Conservation (phyloP, 1,139 yeast species). For the Saccharomyces hybrid region DNA sequence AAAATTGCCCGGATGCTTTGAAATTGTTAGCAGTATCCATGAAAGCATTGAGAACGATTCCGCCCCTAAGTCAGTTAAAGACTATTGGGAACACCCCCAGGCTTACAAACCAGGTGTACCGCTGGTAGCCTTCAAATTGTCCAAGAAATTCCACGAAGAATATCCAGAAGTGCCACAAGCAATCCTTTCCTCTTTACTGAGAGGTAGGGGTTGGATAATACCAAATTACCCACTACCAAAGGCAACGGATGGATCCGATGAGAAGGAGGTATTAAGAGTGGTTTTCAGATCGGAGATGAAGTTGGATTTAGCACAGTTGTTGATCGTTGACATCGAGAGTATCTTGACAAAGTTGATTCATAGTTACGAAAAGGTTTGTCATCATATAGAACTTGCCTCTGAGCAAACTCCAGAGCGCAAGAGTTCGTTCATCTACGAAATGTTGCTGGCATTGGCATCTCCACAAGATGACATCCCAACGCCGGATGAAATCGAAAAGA, state of each 20-base stretch:
- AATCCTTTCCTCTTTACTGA: constrained; percentile 60
- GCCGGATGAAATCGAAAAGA: constrained; percentile 1
- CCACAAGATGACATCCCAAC: constrained; percentile 14
- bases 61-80: constrained; percentile 14
- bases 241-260: constrained; percentile 32
- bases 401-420: constrained; percentile 1
- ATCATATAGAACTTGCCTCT: not conserved
- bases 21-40: constrained; percentile 72
- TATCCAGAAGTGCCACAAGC: constrained; percentile 87
- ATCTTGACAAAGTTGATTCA: constrained; percentile 48
- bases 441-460: constrained; percentile 21
- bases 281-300: constrained; percentile 72
- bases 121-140: constrained; percentile 77
- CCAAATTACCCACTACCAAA: constrained; percentile 88
- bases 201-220: constrained; percentile 79
- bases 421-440: constrained; percentile 15
- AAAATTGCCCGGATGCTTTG: constrained; percentile 60
- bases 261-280: constrained; percentile 67
- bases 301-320: constrained; percentile 62
- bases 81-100: constrained; percentile 19
- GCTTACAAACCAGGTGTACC: constrained; percentile 72
- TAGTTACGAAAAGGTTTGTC: constrained; percentile 27
- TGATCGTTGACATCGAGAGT: constrained; percentile 57
- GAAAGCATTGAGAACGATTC: constrained; percentile 34
- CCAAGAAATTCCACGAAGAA: constrained; percentile 45